These are phyloP conservation scores for Calonectria pseudoreteaudii DNA, from an alignment of 2,329 filamentous ascomycete species.

Conservation along the genomic window DNA sequence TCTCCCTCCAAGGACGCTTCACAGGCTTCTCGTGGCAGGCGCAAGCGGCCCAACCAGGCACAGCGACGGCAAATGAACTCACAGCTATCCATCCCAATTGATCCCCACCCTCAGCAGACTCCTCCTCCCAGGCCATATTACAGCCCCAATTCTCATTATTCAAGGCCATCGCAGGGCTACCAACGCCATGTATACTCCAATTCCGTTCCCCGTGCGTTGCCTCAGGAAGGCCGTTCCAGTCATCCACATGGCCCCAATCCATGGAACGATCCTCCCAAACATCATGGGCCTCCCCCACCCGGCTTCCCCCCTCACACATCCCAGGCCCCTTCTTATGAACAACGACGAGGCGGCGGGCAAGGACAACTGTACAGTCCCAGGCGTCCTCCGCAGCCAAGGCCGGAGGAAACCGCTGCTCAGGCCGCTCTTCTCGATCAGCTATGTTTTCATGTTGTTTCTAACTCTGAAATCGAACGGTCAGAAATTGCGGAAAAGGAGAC, in stretches of 20 bases:
- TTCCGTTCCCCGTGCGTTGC: conserved; percentile 31
- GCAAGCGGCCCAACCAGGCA: conserved; percentile 71
- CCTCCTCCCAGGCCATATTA: conserved; percentile 45
- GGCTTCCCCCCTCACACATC: conserved; percentile 18
- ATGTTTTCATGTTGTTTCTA: conserved; percentile 58
- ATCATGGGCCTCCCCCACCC: conserved; percentile 35
- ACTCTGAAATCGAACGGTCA: conserved; percentile 69
- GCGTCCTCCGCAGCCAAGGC: conserved; percentile 45
- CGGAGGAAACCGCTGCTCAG: conserved; percentile 63
- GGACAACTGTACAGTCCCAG: conserved; percentile 37
- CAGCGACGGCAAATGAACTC: conserved; percentile 73
- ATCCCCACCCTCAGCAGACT: conserved; percentile 54
- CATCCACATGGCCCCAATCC: conserved; percentile 29
- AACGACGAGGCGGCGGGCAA: conserved; percentile 24
- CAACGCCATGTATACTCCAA: conserved; percentile 39
- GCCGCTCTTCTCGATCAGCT: conserved; percentile 61
- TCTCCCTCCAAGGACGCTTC: conserved; percentile 15
- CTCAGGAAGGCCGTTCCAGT: conserved; percentile 29
- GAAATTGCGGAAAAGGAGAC: conserved; percentile 79
- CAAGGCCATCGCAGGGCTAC: conserved; percentile 37
- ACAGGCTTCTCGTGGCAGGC: conserved; percentile 45
- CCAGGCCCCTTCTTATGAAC: conserved; percentile 15
- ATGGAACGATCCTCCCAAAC: conserved; percentile 39
- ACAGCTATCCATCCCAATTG: conserved; percentile 68
- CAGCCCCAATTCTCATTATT: conserved; percentile 44